Evolutionary conservation across 331 rosid genomes (phyloP), one percentile per base, ranked within the genome.

Genomic region (Malus hybrid): DNA sequence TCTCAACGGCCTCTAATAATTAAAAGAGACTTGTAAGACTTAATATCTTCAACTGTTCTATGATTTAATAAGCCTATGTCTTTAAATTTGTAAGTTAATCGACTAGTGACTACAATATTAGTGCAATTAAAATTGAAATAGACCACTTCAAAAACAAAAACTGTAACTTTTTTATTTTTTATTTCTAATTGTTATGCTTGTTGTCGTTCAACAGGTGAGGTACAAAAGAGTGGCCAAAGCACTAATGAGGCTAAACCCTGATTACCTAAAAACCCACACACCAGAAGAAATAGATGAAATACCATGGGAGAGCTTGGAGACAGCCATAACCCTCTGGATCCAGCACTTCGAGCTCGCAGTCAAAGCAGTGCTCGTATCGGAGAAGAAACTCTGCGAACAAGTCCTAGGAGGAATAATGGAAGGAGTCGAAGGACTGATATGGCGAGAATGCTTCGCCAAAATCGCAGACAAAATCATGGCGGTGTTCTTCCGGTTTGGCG

Each of bases 391-490:
- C 33, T 88, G 94, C 80, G 42, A 79, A 74, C 76, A 63, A 16
- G 87, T 91, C 19, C 55, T 91, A 62, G 94, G 96, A 12, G 79
- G 83, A 32, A 73, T 90, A 83, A 82, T 91, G 88, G 93, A 87
- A 0, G 97, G 96, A 8, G 81, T 91, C 87, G 93, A 87, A 0
- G 97, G 96, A 8, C 67, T 90, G 11, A 75, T 91, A 14, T 90
- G 91, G 93, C 91, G 88, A 3, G 96, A 90, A 83, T 91, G 95
- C 83, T 93, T 88, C 63, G 82, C 84, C 16, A 93, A 90, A 78
- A 91, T 93, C 69, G 92, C 97, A 3, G 97, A 88, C 85, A 93
- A 91, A 84, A 93, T 93, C 80, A 88, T 88, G 95, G 97, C 97
- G 0, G 97, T 91, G 18, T 93, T 93, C 87, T 88, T 90, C 71